Conservation (phyloP, 805 yeast genomes). For the Kluyveromyces lactis region DNA sequence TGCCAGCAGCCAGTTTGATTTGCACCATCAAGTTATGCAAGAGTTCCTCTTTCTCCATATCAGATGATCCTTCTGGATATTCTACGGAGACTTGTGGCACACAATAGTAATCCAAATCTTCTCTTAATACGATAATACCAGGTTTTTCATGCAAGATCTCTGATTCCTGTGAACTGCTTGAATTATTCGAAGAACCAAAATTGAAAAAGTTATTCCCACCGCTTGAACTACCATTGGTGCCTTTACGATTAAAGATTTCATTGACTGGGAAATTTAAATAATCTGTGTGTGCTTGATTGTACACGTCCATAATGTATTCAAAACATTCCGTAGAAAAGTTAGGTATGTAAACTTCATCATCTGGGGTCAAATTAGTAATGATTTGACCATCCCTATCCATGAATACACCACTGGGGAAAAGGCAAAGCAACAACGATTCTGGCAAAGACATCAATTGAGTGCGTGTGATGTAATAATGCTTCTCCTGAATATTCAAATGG, state of each 20-base stretch:
- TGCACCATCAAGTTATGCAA: slow-evolving; percentile 45
- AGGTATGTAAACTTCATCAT: slow-evolving; percentile 63
- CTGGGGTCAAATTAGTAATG: slow-evolving; percentile 69
- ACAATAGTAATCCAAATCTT: slow-evolving; percentile 89
- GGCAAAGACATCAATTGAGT: slow-evolving; percentile 90
- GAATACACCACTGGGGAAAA: slow-evolving; percentile 87
- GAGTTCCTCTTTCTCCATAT: slow-evolving; percentile 33
- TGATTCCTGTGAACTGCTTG: slow-evolving; percentile 32
- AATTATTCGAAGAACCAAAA: slow-evolving; percentile 12
- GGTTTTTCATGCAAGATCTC: slow-evolving; percentile 73
- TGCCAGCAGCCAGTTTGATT: slow-evolving; percentile 68
- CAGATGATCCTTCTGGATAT: slow-evolving; percentile 45
- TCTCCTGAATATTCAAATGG: slow-evolving; percentile 70
- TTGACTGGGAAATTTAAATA: slow-evolving; percentile 35
- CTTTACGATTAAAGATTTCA: slow-evolving; percentile 29
- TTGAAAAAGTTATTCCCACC: slow-evolving; percentile 24
- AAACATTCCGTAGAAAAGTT: slow-evolving; percentile 85
- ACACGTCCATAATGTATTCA: slow-evolving; percentile 67
- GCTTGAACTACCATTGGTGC: slow-evolving; percentile 8
- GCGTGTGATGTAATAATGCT: slow-evolving; percentile 64
- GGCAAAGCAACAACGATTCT: slow-evolving; percentile 75
- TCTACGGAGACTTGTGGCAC: slow-evolving; percentile 42
- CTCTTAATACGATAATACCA: slow-evolving; percentile 83
- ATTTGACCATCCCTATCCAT: slow-evolving; percentile 69
- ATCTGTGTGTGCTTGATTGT: slow-evolving; percentile 61